Conservation (phyloP, 257 asterid species). For the Solanum medicagineum region DNA sequence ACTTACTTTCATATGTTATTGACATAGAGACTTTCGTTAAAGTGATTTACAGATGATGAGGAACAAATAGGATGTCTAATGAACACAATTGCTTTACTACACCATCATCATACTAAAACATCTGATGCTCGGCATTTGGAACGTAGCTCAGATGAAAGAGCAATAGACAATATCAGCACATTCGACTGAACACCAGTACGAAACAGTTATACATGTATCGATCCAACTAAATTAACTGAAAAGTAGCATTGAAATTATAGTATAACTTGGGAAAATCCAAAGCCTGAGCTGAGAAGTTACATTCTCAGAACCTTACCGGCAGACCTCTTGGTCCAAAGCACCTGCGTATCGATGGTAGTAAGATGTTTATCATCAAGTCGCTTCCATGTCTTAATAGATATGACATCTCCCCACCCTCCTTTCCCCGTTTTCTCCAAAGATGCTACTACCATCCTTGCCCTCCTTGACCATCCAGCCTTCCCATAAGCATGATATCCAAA, state of each 20-base stretch:
- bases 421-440: slow-evolving; percentile 57
- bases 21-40: not conserved
- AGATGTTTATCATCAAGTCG: slow-evolving; percentile 63
- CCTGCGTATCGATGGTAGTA: slow-evolving; percentile 54
- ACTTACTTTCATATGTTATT: not conserved
- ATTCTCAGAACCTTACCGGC: slow-evolving; percentile 13
- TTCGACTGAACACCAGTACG: not conserved
- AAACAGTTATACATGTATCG: not conserved
- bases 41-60: not conserved
- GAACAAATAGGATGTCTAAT: not conserved
- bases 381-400: slow-evolving; percentile 83
- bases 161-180: not conserved
- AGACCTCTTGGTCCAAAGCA: slow-evolving; percentile 70
- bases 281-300: not conserved
- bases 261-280: not conserved
- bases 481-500: slow-evolving; percentile 97
- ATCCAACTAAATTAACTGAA: not conserved
- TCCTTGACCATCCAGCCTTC: slow-evolving; percentile 85
- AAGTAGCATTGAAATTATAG: not conserved
- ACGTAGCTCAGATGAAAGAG: not conserved
- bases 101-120: not conserved
- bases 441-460: slow-evolving; percentile 86
- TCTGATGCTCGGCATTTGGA: not conserved
- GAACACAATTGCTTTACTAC: not conserved
- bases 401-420: slow-evolving; percentile 71